Evolutionary conservation across 2,329 filamentous ascomycete species (phyloP), one percentile per base, ranked within the genome.

Genomic region (Colletotrichum shisoi): DNA sequence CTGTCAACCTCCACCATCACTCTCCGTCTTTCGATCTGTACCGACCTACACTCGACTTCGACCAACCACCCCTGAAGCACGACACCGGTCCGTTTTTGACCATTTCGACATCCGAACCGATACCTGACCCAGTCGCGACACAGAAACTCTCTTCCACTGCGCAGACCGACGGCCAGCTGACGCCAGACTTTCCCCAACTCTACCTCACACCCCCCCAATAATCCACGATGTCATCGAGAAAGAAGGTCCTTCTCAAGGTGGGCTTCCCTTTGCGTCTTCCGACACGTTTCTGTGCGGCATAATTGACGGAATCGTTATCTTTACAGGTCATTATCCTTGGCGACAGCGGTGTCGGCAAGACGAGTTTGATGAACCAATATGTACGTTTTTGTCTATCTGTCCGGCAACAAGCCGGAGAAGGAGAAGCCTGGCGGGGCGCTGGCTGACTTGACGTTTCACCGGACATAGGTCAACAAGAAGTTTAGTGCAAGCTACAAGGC

Each of bases 281-380:
- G 51, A 40, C 27, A 64, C 24, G 12, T 21, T n/a, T 27, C 40
- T 17, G 42, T 54, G 49, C 65, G 37, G 49, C 42, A 64, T 65
- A 65, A 60, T 56, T 66, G 51, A 69, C 57, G 15, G 52, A 31
- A 57, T 4, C 15, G 31, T 24, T n/a, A n/a, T 37, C 44, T 27
- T 59, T 71, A 52, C 75, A 98, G 94, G 94, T 99, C 76, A 99
- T 99, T 76, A 98, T 99, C 82, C 90, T 99, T 74, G 95, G 95
- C 74, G 95, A 99, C 81, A 98, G 94, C 81, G 95, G 95, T 82
- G 95, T 99, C 70, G 95, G 95, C 79, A 99, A 99, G 87, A 99
- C 95, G 69, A 97, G 93, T 81, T 89, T 99, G 87, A 99, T 99
- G 95, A 99, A 99, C 84, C 95, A 99, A 98, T 99, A 98, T 92